Evolutionary conservation across 768 basidiomycete genomes (phyloP), one percentile per base, ranked within the genome.

Genomic region (Pleurotus ostreatus): DNA sequence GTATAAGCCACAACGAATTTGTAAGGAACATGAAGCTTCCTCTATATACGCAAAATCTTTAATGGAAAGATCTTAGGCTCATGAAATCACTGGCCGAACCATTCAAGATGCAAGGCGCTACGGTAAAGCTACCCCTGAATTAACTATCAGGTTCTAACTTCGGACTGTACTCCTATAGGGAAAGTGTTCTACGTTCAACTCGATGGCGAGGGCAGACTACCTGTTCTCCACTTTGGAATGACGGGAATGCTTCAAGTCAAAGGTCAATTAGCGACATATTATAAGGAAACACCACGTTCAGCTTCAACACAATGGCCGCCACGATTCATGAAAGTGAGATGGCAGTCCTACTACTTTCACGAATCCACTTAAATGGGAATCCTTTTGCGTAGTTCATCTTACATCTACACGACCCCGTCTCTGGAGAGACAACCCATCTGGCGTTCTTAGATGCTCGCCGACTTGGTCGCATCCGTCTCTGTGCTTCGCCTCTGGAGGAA

Each of bases 161-260:
- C 47, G 39, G 48, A n/a, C 4, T 22, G 20, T 13, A 26, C n/a
- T 23, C 25, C 22, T 26, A 13, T 22, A 83, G 83, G 85, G 52
- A 83, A 88, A 66, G 73, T 79, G n/a, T 84, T 86, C 58, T 92
- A 86, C 62, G 66, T 92, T 9, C 75, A 78, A 44, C 74, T 92
- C 2, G 78, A 81, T 26, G 87, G 86, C 5, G 57, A 71, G 12
- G 88, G 87, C 0, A 75, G 74, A 62, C 66, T 80, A 59, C 89
- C 89, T 3, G 84, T 91, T 2, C 69, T 91, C 47, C 89, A 92
- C 65, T 89, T 92, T 61, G 90, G 89, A 2, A 92, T 92, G 90
- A 91, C 89, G 1, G 89, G 89, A n/a, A 87, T 84, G 82, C 73
- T 92, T 34, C 84, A 86, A 71, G 80, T 76, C 13, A 82, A 76